Evolutionary conservation across 176 grass and related monocot genomes (phyloP), one percentile per base, ranked within the genome.

Genomic region (Avena sativa): DNA sequence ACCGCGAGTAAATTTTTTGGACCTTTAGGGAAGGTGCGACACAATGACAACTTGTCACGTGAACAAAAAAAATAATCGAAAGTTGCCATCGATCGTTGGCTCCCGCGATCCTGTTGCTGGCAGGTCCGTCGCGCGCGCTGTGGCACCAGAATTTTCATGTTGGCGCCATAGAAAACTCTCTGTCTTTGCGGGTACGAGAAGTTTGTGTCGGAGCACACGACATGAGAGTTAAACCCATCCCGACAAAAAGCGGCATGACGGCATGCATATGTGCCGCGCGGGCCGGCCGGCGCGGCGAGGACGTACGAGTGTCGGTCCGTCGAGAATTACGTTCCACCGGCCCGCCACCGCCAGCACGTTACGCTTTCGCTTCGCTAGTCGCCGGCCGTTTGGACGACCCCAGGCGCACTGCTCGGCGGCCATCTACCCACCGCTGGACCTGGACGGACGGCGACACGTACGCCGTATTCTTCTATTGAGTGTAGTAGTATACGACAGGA

Each of bases 281-380:
- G 11, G 43, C 43, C 70, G 5, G 43, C 43, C 70, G 19, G 69
- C 12, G 17, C 40, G n/a, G 12, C 40, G 10, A 21, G 5, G 43
- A 47, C 19, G n/a, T 8, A 58, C 10, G 21, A 72, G 40, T 12
- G 70, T 23, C 12, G 70, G 70, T 47, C 43, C 4, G 20, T 73
- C 10, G 43, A 48, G 70, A 73, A 47, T 23, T 73, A 74, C 71
- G n/a, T 50, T 74, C 12, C 71, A 74, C n/a, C 71, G n/a, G 63
- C 63, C 63, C 5, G 63, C 63, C 5, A 32, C 26, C 15, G 4
- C 26, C 63, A 32, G 10, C 44, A 44, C 36, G 36, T 71, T n/a
- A 71, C 17, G 38, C 68, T 34, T 59, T 20, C 13, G 34, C 16
- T 43, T 46, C 38, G 68, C 16, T 19, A 8, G 56, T 20, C 60